Base-by-base conservation (phyloP, 73 alveolate genomes). In the Tetrahymena malaccensis region DNA sequence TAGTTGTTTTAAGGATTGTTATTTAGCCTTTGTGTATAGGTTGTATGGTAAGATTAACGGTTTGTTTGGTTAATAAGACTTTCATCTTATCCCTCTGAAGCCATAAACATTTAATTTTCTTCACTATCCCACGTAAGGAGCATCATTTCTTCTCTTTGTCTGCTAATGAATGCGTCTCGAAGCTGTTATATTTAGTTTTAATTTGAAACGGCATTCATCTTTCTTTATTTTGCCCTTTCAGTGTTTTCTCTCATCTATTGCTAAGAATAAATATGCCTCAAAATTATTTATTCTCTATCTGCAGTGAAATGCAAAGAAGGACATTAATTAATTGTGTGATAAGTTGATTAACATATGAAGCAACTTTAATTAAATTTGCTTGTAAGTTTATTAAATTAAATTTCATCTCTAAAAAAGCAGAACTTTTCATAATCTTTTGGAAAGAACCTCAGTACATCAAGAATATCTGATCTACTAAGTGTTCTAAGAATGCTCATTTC, bases 361-460 rank as follows among this genome's bases (percentile, higher is more conserved):
- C 97, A 95, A 35, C 43, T 50, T 43, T 58, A 43, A 43, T 85
- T 37, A 5, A 85, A 55, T 25, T 94, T 40, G 4, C 38, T 95
- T 13, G 89, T n/a, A 27, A 2, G 37, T 70, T 95, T 94, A 34
- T 85, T 93, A 37, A 85, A 95, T 43, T 38, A 15, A 44, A 95
- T 34, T 31, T 93, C 94, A 89, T 95, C 97, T 35, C 94, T 43
- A 17, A 95, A 83, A 43, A 85, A 38, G 70, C 97, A 85, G 27
- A 85, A 95, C 56, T 56, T 95, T 37, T 95, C 97, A 89, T 89
- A 95, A 56, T 95, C 97, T 89, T 95, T 94, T 22, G 97, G 97
- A 37, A 95, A 95, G 15, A 85, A 94, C 34, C 55, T 37, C 17
- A 95, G 37, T 3, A 89, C 94, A 85, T 95, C 94, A 34, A 95